Evolutionary conservation across 352 stramenopile species (phyloP).

Genomic region (Phytophthora boehmeriae): DNA sequence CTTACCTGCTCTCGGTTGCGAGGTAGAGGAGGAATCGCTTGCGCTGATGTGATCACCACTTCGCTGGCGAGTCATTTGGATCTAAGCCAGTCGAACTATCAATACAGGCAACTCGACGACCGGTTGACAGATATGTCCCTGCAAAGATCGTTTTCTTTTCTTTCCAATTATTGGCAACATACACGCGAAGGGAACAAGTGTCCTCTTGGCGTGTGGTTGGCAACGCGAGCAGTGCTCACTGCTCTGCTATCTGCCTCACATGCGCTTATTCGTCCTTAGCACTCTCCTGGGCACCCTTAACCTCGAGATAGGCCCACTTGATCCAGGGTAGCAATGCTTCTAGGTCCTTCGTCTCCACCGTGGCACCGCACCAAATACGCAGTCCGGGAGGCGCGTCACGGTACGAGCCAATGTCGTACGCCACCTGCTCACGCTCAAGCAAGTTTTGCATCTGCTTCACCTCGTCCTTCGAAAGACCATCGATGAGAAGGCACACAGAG

Average conservation of each 20-base stretch:
- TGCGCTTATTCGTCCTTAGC: constrained; percentile 32
- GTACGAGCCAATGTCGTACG: constrained; percentile 98
- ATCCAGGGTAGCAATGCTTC: constrained; percentile 98
- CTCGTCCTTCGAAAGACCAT: constrained; percentile 91
- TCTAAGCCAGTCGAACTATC: no score
- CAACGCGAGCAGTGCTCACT: constrained; percentile 10
- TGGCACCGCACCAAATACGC: constrained; percentile 99
- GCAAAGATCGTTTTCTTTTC: constrained; percentile 8
- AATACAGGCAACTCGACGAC: no score
- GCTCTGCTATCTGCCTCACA: not conserved
- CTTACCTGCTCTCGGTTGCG: no score
- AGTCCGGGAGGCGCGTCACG: constrained; percentile 97
- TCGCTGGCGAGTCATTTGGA: no score
- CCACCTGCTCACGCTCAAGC: constrained; percentile 96
- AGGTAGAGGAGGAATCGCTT: no score
- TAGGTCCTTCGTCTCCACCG: constrained; percentile 97
- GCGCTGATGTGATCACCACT: no score
- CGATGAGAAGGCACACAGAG: constrained; percentile 96
- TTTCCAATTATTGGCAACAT: constrained; percentile 28
- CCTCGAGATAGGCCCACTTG: constrained; percentile 96
- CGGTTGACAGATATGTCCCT: not conserved
- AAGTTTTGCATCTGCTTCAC: constrained; percentile 97
- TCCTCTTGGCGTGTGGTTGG: constrained; percentile 27
- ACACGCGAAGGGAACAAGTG: constrained; percentile 12
- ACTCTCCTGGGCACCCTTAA: constrained; percentile 57